Evolutionary conservation across 106 monocot genomes (phyloP).

Genomic region (Dioscorea alata): DNA sequence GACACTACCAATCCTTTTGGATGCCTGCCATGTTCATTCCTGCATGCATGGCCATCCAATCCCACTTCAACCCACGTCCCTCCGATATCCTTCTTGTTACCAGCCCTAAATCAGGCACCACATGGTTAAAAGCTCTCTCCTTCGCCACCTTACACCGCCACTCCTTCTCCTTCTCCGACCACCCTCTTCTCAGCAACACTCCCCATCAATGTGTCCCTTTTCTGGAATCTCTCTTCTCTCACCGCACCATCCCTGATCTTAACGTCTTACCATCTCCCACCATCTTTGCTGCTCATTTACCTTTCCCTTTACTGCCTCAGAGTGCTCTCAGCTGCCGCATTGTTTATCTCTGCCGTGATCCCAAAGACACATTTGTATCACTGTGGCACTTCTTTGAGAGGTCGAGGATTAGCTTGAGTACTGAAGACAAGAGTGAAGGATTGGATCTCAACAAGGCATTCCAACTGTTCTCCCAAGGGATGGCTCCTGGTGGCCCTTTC

Average conservation of each 20-base stretch:
- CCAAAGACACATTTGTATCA: slow-evolving; percentile 29
- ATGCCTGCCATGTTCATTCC: slow-evolving; percentile 13
- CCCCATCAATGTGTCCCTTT: slow-evolving; percentile 25
- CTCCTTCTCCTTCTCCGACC: not conserved
- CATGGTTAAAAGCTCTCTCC: slow-evolving; percentile 36
- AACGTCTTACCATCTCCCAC: slow-evolving; percentile 15
- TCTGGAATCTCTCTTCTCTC: slow-evolving; percentile 1
- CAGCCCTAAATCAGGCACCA: slow-evolving; percentile 20
- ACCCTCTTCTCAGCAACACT: slow-evolving; percentile 10
- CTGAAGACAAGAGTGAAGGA: too few relatives aligned
- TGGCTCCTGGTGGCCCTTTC: not conserved
- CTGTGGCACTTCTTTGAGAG: slow-evolving; percentile 3
- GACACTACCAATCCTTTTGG: slow-evolving; percentile 10
- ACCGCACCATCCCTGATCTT: not conserved
- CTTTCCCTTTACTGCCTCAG: slow-evolving; percentile 6
- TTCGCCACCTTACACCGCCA: slow-evolving; percentile 17
- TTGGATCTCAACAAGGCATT: not conserved
- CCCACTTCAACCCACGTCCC: slow-evolving; percentile 15
- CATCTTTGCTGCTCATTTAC: slow-evolving; percentile 22
- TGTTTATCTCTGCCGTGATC: slow-evolving; percentile 21
- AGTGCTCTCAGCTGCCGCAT: slow-evolving; percentile 10
- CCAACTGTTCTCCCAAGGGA: not conserved
- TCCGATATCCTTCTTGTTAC: slow-evolving; percentile 28
- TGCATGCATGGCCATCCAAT: slow-evolving; percentile 5
- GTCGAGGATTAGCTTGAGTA: not conserved